Conservation (phyloP, 2,329 filamentous ascomycete species). For the Penicillium hesseltinei region DNA sequence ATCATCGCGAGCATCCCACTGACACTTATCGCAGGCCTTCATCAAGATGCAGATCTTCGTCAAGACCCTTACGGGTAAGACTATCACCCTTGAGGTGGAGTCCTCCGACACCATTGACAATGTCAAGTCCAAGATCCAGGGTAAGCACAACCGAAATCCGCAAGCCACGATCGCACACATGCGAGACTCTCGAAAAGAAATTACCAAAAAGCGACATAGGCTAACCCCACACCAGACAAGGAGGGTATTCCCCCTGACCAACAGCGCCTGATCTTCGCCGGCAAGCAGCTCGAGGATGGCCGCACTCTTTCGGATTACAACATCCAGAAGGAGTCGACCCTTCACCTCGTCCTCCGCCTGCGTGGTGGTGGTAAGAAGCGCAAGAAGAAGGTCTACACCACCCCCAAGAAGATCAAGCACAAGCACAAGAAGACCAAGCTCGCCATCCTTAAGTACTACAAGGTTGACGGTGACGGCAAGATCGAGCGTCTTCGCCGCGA, state of each 20-base stretch:
- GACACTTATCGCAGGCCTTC: slow-evolving; percentile 39
- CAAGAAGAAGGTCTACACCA: slow-evolving; percentile 99
- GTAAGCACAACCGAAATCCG: slow-evolving; percentile 34
- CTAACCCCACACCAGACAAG: slow-evolving; percentile 66
- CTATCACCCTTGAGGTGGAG: slow-evolving; percentile 99
- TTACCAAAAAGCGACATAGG: neutral
- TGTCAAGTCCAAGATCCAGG: slow-evolving; percentile 96
- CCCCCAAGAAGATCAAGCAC: slow-evolving; percentile 99
- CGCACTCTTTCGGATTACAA: slow-evolving; percentile 99
- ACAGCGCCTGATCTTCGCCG: slow-evolving; percentile 99
- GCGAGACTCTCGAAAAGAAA: neutral
- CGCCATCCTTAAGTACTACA: slow-evolving; percentile 99
- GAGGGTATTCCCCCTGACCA: slow-evolving; percentile 99
- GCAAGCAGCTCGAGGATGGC: slow-evolving; percentile 99
- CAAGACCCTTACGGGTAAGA: slow-evolving; percentile 91
- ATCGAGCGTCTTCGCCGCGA: slow-evolving; percentile 98
- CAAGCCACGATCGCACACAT: neutral
- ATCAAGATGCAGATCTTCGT: slow-evolving; percentile 56
- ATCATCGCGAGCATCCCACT: slow-evolving; percentile 15
- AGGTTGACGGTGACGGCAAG: slow-evolving; percentile 99
- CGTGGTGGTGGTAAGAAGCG: slow-evolving; percentile 99
- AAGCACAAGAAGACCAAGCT: slow-evolving; percentile 99
- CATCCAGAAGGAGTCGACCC: slow-evolving; percentile 99
- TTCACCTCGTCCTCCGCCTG: slow-evolving; percentile 95
- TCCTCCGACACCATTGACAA: slow-evolving; percentile 99